These are phyloP conservation scores for Parathielavia appendiculata DNA, from an alignment of 495 filamentous ascomycete species.

Conservation along the genomic window DNA sequence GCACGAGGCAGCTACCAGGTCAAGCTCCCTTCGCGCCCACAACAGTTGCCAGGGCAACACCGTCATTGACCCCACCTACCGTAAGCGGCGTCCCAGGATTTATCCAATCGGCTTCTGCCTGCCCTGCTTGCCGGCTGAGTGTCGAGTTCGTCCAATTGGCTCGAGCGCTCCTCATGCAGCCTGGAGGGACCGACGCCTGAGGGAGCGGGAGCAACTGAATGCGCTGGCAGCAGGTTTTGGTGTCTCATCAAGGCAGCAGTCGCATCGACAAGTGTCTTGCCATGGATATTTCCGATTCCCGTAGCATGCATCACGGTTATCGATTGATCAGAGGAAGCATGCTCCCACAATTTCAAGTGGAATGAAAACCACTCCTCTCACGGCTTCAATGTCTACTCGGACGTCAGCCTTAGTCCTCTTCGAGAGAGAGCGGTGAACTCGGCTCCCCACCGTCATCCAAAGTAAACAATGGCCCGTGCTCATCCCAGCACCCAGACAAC, in stretches of 20 bases:
- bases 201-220: not conserved
- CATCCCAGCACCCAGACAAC: constrained; percentile 29
- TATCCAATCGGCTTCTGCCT: not conserved
- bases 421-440: not conserved
- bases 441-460: constrained; percentile 14
- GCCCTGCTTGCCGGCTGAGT: not conserved
- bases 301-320: not conserved
- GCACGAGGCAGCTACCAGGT: not conserved
- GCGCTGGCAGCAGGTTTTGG: not conserved
- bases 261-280: not conserved
- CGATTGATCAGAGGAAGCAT: too few relatives aligned
- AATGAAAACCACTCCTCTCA: not conserved
- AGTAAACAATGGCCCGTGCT: constrained; percentile 37
- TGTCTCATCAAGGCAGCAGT: not conserved
- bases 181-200: too few relatives aligned
- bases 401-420: too few relatives aligned
- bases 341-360: too few relatives aligned
- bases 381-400: not conserved
- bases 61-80: constrained; percentile 16
- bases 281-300: not conserved
- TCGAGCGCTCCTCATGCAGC: not conserved
- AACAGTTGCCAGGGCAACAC: constrained; percentile 21
- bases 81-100: constrained; percentile 7
- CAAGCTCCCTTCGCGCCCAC: constrained; percentile 14
- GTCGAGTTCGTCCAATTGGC: constrained; percentile 5